Conservation (phyloP, 441 rosid genomes). For the Croton setiger region DNA sequence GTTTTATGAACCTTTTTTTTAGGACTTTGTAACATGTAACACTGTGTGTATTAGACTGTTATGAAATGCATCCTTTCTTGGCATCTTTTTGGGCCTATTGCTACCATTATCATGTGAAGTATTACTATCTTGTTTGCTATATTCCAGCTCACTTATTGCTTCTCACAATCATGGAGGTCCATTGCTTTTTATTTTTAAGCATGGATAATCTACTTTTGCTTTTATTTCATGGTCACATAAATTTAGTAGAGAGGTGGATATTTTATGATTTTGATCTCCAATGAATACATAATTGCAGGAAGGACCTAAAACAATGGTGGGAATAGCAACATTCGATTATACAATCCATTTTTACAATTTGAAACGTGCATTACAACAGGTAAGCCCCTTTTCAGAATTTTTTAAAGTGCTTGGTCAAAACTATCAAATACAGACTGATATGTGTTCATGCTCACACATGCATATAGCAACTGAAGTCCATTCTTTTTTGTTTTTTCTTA, state of each 20-base stretch:
- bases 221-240: neutral
- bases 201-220: neutral
- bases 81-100: neutral
- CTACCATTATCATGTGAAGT: neutral
- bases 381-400: constrained; percentile 7
- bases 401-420: neutral
- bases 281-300: constrained; percentile 45
- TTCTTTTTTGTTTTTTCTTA: neutral
- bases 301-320: constrained; percentile 83
- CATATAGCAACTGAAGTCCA: neutral
- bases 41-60: neutral
- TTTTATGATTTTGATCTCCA: constrained; percentile 6
- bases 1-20: constrained; percentile 32
- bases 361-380: constrained; percentile 68
- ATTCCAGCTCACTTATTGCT: neutral
- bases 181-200: constrained; percentile 7
- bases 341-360: constrained; percentile 82
- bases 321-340: constrained; percentile 83
- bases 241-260: neutral
- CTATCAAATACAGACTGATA: neutral
- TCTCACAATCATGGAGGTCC: neutral
- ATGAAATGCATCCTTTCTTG: neutral
- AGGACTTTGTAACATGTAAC: neutral
- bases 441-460: too few species aligned
- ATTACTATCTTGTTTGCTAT: neutral